A percentile compares a stretch with the other conserved stretches of the same genome.
These are phyloP conservation scores for Wickerhamiella vanderwaltii DNA, from an alignment of 805 yeast species.

Conservation along the genomic window DNA sequence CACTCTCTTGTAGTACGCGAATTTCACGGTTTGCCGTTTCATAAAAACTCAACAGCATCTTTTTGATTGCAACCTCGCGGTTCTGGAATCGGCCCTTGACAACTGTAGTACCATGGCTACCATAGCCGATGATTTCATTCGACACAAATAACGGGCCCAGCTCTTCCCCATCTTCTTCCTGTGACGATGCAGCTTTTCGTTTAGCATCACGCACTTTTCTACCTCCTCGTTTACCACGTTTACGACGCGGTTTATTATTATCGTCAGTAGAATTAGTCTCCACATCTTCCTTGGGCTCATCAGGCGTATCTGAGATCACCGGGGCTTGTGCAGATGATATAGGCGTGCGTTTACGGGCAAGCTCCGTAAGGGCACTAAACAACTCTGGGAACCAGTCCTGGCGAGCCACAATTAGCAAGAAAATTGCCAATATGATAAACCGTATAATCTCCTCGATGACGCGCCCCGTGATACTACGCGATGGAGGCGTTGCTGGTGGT, in stretches of 20 bases:
- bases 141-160: constrained; percentile 35
- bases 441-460: constrained; percentile 32
- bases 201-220: constrained; percentile 33
- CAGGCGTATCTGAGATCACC: neutral
- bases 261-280: neutral
- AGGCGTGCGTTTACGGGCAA: neutral
- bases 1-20: constrained; percentile 76
- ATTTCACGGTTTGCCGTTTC: constrained; percentile 93
- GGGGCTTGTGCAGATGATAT: neutral
- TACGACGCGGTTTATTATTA: constrained; percentile 36
- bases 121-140: constrained; percentile 76
- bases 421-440: constrained; percentile 24
- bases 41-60: constrained; percentile 86
- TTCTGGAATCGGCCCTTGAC: constrained; percentile 81
- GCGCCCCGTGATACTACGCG: neutral
- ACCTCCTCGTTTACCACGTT: constrained; percentile 81
- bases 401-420: constrained; percentile 10
- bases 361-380: constrained; percentile 6
- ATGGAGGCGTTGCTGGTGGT: constrained; percentile 7
- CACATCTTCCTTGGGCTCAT: neutral
- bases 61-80: constrained; percentile 89
- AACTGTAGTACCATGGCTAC: constrained; percentile 94
- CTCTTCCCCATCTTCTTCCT: constrained; percentile 5
- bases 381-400: constrained; percentile 17
- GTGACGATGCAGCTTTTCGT: constrained; percentile 9